phyloP scores from a whole-genome alignment of 163 green algal species.

The Chlamydomonas reinhardtii region DNA sequence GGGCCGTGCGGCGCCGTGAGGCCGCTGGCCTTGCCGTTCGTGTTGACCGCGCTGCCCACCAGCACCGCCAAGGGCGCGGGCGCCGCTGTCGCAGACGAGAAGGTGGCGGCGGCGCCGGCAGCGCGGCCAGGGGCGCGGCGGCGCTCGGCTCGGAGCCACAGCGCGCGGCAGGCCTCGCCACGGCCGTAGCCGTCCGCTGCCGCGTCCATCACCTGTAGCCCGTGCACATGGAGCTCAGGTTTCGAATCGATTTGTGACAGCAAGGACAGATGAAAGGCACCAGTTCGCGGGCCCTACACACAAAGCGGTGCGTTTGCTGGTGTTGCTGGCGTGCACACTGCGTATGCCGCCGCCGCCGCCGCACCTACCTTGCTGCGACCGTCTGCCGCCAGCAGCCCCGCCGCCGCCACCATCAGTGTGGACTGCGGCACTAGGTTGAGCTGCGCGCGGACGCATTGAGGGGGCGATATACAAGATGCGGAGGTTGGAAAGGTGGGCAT shows the following conservation, averaged over 20 bases:
- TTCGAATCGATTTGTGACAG: no score
- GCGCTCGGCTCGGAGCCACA: constrained; percentile 47
- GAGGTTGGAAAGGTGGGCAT: no score
- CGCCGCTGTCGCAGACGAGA: no score
- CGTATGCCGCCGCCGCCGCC: no score
- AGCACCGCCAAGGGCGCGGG: constrained; percentile 36
- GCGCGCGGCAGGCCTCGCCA: constrained; percentile 64
- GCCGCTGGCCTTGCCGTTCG: constrained; percentile 79
- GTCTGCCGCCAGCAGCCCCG: constrained; percentile 74
- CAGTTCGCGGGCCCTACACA: no score
- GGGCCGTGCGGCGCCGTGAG: constrained; percentile 84
- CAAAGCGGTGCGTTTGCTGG: no score
- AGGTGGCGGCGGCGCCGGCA: not conserved
- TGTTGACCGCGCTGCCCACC: constrained; percentile 71
- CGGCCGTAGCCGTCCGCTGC: constrained; percentile 84
- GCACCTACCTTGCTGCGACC: constrained; percentile 78
- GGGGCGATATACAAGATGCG: no score
- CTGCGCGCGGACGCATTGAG: not conserved
- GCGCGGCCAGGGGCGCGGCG: not conserved
- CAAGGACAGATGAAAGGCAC: no score
- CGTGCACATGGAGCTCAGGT: no score
- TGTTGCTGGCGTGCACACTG: no score
- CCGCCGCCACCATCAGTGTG: constrained; percentile 51
- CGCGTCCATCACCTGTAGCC: constrained; percentile 80
- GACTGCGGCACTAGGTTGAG: constrained; percentile 49